Evolutionary conservation across 1,284 basidiomycete genomes (phyloP).

Genomic region (Athelia sp.): DNA sequence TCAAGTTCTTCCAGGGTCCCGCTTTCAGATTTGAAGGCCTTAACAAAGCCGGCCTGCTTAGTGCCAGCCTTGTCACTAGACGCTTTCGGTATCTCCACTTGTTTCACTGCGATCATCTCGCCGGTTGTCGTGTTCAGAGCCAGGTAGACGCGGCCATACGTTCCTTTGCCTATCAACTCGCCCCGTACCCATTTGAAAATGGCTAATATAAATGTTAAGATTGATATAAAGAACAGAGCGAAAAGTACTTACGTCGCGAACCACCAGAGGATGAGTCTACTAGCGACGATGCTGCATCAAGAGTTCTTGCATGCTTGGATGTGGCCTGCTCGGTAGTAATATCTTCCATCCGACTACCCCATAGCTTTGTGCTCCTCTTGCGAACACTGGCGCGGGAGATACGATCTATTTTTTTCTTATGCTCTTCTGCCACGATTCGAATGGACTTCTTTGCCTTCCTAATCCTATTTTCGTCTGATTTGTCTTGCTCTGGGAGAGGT

Average conservation of each 20-base stretch:
- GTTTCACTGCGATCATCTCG: slow-evolving; percentile 99
- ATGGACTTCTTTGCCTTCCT: slow-evolving; percentile 70
- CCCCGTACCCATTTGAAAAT: slow-evolving; percentile 99
- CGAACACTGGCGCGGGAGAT: slow-evolving; percentile 35
- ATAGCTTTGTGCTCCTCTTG: slow-evolving; percentile 80
- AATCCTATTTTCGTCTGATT: slow-evolving; percentile 18
- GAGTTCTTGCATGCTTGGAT: too few relatives aligned
- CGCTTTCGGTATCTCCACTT: slow-evolving; percentile 93
- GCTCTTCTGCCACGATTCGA: slow-evolving; percentile 76
- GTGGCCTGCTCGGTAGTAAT: slow-evolving; percentile 49
- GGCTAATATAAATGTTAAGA: slow-evolving; percentile 37
- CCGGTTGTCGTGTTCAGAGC: slow-evolving; percentile 97
- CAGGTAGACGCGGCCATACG: slow-evolving; percentile 94
- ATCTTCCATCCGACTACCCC: slow-evolving; percentile 86
- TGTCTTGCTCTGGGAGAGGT: slow-evolving; percentile 23
- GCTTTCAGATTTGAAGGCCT: slow-evolving; percentile 91
- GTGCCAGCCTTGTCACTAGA: slow-evolving; percentile 86
- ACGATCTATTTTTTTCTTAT: slow-evolving; percentile 43
- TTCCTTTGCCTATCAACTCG: slow-evolving; percentile 94
- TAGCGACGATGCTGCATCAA: background rate
- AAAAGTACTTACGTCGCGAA: slow-evolving; percentile 59
- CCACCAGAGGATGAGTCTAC: slow-evolving; percentile 56
- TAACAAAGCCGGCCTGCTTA: slow-evolving; percentile 82
- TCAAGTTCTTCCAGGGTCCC: slow-evolving; percentile 95
- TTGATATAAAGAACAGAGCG: too few relatives aligned